Evolutionary conservation across 805 yeast genomes (phyloP).

Genomic region (Diddensiella santjacobensis): DNA sequence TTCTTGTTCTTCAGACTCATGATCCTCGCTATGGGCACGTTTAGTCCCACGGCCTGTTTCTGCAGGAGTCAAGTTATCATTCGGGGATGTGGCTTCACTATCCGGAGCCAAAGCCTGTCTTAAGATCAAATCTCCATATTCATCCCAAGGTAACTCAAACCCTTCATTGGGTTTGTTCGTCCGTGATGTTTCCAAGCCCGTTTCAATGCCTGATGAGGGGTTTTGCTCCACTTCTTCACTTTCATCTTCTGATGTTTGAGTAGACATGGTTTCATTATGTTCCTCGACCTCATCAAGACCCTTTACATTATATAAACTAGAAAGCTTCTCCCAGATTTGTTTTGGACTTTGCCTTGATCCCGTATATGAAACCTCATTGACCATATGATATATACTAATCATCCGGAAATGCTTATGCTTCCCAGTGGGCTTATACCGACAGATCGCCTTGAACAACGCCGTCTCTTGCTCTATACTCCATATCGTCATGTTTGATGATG

Average conservation of each 20-base stretch:
- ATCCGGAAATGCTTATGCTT: constrained; percentile 36
- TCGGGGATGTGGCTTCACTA: constrained; percentile 12
- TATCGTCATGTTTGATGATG: constrained; percentile 2
- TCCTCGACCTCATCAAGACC: constrained; percentile 52
- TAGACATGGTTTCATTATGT: constrained; percentile 10
- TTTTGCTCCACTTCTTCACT: constrained; percentile 7
- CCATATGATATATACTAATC: constrained; percentile 31
- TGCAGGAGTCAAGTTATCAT: background rate
- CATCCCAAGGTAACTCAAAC: constrained; percentile 44
- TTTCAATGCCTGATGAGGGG: background rate
- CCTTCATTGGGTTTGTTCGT: constrained; percentile 19
- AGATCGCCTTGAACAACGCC: constrained; percentile 54
- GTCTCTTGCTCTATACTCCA: constrained; percentile 67
- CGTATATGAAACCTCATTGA: constrained; percentile 24
- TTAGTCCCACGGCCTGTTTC: constrained; percentile 12
- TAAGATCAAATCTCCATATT: constrained; percentile 42
- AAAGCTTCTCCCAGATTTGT: constrained; percentile 58
- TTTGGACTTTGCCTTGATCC: constrained; percentile 38
- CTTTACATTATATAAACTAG: constrained; percentile 50
- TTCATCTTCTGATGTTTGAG: constrained; percentile 12
- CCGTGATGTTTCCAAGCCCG: background rate
- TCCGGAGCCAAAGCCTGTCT: constrained; percentile 35
- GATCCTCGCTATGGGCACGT: constrained; percentile 6
- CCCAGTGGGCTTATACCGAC: constrained; percentile 70
- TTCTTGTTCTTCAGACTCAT: constrained; percentile 17